phyloP scores from a whole-genome alignment of 2,329 filamentous ascomycete genomes.

The Exophiala phaeomuriformis region DNA sequence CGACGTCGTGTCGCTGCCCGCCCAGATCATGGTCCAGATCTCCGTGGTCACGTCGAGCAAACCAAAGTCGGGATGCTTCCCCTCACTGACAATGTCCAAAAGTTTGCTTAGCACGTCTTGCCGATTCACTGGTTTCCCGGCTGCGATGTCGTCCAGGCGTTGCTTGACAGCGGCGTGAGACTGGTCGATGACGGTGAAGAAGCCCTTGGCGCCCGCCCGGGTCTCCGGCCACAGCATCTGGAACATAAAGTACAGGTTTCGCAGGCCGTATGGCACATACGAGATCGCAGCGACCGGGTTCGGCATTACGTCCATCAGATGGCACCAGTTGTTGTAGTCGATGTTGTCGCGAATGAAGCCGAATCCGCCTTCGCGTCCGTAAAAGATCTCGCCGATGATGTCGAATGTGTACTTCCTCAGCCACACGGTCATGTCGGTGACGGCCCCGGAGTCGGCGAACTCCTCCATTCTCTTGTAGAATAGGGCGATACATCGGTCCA shows the following conservation, averaged over 20 bases:
- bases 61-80: slow-evolving; percentile 8
- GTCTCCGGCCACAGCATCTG: slow-evolving; percentile 16
- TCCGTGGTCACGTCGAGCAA: slow-evolving; percentile 16
- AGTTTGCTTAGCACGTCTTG: slow-evolving; percentile 18
- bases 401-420: slow-evolving; percentile 22
- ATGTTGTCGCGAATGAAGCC: slow-evolving; percentile 22
- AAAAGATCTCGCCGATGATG: slow-evolving; percentile 20
- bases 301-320: slow-evolving; percentile 21
- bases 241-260: slow-evolving; percentile 1
- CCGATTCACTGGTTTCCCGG: slow-evolving; percentile 10
- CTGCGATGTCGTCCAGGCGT: slow-evolving; percentile 14
- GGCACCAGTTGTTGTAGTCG: slow-evolving; percentile 23
- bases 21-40: slow-evolving; percentile 22
- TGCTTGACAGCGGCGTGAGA: slow-evolving; percentile 14
- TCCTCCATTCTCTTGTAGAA: slow-evolving; percentile 19
- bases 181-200: slow-evolving; percentile 15
- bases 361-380: slow-evolving; percentile 19
- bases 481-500: slow-evolving; percentile 20
- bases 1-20: slow-evolving; percentile 29
- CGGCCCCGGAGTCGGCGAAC: slow-evolving; percentile 7
- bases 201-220: slow-evolving; percentile 13
- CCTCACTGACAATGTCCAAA: slow-evolving; percentile 8
- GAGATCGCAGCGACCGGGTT: slow-evolving; percentile 10
- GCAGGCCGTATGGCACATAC: slow-evolving; percentile 16
- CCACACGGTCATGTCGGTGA: slow-evolving; percentile 20